Evolutionary conservation across 1,284 basidiomycete genomes (phyloP).

Genomic region (Takashimella koratensis): DNA sequence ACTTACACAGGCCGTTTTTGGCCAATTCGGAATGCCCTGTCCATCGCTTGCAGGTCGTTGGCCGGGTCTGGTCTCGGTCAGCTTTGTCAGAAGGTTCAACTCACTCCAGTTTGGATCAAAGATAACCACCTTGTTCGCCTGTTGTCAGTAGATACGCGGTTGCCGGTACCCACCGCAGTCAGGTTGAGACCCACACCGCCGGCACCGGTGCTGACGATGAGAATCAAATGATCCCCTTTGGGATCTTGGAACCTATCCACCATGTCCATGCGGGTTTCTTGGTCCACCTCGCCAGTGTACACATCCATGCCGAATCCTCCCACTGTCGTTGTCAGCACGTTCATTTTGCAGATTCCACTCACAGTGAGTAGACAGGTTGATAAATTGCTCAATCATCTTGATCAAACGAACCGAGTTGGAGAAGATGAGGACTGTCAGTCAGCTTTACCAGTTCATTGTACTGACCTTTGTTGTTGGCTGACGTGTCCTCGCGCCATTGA

Average conservation of each 20-base stretch:
- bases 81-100: slow-evolving; percentile 3
- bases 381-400: slow-evolving; percentile 50
- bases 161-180: slow-evolving; percentile 34
- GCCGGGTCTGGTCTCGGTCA: slow-evolving; percentile 38
- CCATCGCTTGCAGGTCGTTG: slow-evolving; percentile 50
- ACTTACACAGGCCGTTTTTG: slow-evolving; percentile 53
- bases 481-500: slow-evolving; percentile 48
- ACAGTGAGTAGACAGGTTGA: slow-evolving; percentile 37
- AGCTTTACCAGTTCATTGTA: slow-evolving; percentile 1
- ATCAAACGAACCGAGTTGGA: slow-evolving; percentile 51
- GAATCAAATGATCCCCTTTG: slow-evolving; percentile 42
- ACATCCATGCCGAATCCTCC: slow-evolving; percentile 40
- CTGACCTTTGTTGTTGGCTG: slow-evolving; percentile 47
- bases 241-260: slow-evolving; percentile 53
- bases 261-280: slow-evolving; percentile 45
- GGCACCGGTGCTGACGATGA: slow-evolving; percentile 46
- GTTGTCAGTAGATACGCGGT: neutral
- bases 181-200: slow-evolving; percentile 45
- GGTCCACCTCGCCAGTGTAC: slow-evolving; percentile 50
- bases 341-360: slow-evolving; percentile 31
- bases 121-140: slow-evolving; percentile 52
- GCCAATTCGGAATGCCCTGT: slow-evolving; percentile 55
- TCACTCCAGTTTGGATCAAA: slow-evolving; percentile 50
- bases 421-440: slow-evolving; percentile 48
- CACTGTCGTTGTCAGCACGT: slow-evolving; percentile 24